A percentile compares a stretch with the other conserved stretches of the same genome.
phyloP scores from a whole-genome alignment of 2,329 filamentous ascomycete species.

The Arthrobotrys entomopaga region DNA sequence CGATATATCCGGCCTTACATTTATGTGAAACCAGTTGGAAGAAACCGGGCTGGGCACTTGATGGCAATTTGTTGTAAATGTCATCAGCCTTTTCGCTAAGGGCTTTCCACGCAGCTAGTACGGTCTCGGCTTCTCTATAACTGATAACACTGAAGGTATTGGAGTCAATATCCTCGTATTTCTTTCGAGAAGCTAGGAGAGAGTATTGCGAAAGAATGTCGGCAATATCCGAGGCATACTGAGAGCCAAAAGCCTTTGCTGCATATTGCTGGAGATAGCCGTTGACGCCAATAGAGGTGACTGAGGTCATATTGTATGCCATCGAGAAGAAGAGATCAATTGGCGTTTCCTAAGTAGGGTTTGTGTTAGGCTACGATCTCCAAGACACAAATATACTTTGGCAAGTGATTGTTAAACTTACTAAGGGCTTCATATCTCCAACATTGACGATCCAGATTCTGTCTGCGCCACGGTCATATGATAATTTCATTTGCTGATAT shows the following conservation, averaged over 20 bases:
- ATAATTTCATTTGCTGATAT: constrained; percentile 73
- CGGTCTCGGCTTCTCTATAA: constrained; percentile 72
- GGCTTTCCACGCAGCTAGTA: constrained; percentile 68
- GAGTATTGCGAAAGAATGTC: constrained; percentile 69
- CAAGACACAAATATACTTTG: background rate
- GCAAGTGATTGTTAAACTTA: constrained; percentile 55
- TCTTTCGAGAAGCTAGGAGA: constrained; percentile 69
- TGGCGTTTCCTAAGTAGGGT: constrained; percentile 67
- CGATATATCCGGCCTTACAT: constrained; percentile 68
- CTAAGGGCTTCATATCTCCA: constrained; percentile 72
- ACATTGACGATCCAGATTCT: constrained; percentile 76
- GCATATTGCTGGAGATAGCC: constrained; percentile 71
- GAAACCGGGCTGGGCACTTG: constrained; percentile 68
- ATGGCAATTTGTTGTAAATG: constrained; percentile 68
- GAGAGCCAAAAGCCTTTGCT: constrained; percentile 68
- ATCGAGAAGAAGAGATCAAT: constrained; percentile 75
- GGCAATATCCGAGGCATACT: constrained; percentile 66
- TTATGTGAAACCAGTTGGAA: constrained; percentile 73
- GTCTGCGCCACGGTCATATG: constrained; percentile 69
- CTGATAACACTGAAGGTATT: constrained; percentile 71
- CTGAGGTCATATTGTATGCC: constrained; percentile 69
- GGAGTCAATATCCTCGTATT: constrained; percentile 72
- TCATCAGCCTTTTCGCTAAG: constrained; percentile 68
- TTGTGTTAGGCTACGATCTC: constrained; percentile 9
- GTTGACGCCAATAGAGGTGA: constrained; percentile 65